Evolutionary conservation across 257 asterid species (phyloP), one percentile per base, ranked within the genome.

Genomic region (Marsdenia floribunda): DNA sequence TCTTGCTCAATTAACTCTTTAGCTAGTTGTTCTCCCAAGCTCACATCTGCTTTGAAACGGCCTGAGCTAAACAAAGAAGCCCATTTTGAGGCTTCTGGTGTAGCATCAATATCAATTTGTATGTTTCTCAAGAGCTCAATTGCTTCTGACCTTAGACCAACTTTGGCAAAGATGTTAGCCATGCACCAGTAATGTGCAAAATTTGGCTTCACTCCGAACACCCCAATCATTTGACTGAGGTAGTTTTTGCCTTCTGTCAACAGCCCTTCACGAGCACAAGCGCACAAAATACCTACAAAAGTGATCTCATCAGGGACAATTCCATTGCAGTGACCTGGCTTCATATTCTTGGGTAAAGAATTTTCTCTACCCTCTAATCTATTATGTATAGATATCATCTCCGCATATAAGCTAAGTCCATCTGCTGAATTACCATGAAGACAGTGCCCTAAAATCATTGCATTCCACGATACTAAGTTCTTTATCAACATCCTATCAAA

Each of bases 131-230:
- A 63, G 40, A 85, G 71, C 73, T 81, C 80, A 73, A 86, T 73
- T 19, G 97, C 97, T 74, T 90, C 94, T 55, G 83, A 77, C 82
- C 66, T 76, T 50, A 76, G 79, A 76, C 89, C 96, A 79, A 76
- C 85, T 76, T 72, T 77, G 65, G 89, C 93, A 81, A 85, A 85
- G 33, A 91, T 86, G 79, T 82, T 86, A 70, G 96, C 91, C 93
- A 89, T 73, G 87, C 91, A 90, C 94, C 96, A 90, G 67, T 85
- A 87, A 83, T 88, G 94, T 19, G 83, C 94, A 18, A 91, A 91
- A 76, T 80, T 82, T 18, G 90, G 91, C 60, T 84, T 82, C 61
- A 90, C 33, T 14, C 72, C 60, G 67, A 82, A 84, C 55, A 79
- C 81, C 38, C 84, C 85, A 26, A 29, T 81, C 92, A 87, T 88